Evolutionary conservation across 2,329 filamentous ascomycete genomes (phyloP).

Genomic region (Alternaria atra): DNA sequence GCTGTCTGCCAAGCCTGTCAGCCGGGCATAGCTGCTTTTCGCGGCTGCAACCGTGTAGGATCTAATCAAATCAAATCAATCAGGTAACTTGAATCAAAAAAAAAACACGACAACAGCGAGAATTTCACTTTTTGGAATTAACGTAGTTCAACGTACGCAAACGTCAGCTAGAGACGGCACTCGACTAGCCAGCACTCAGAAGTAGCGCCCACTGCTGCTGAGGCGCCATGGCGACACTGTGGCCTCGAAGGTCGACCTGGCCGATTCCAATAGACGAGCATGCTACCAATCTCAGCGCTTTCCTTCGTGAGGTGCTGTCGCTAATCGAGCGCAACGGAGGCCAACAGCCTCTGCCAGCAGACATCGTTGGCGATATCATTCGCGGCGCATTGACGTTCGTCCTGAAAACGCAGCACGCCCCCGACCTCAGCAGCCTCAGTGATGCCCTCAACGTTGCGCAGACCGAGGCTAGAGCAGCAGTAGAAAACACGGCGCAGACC

Average conservation of each 20-base stretch:
- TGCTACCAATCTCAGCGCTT: conserved; percentile 21
- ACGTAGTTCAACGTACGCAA: conserved; percentile 9
- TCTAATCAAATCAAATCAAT: no score
- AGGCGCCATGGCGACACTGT: conserved; percentile 9
- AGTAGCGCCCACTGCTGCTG: conserved; percentile 20
- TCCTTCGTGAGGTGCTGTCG: not conserved
- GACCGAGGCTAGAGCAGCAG: conserved; percentile 21
- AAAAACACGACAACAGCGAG: no score
- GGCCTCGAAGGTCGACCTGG: not conserved
- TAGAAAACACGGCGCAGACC: conserved; percentile 15
- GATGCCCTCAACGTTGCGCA: conserved; percentile 22
- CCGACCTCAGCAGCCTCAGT: conserved; percentile 19
- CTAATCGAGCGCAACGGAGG: not conserved
- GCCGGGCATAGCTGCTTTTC: no score
- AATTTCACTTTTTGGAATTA: conserved; percentile 27
- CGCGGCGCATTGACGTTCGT: conserved; percentile 24
- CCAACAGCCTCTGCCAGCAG: conserved; percentile 22
- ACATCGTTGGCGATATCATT: conserved; percentile 17
- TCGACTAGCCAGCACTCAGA: conserved; percentile 9
- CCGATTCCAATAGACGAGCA: conserved; percentile 16
- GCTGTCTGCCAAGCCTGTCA: no score
- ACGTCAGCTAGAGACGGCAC: conserved; percentile 7
- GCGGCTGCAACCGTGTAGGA: no score
- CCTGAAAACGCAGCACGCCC: conserved; percentile 27
- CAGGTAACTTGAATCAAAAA: no score